These are phyloP conservation scores for Quercus lobata DNA, from an alignment of 331 rosid species.

Conservation along the genomic window DNA sequence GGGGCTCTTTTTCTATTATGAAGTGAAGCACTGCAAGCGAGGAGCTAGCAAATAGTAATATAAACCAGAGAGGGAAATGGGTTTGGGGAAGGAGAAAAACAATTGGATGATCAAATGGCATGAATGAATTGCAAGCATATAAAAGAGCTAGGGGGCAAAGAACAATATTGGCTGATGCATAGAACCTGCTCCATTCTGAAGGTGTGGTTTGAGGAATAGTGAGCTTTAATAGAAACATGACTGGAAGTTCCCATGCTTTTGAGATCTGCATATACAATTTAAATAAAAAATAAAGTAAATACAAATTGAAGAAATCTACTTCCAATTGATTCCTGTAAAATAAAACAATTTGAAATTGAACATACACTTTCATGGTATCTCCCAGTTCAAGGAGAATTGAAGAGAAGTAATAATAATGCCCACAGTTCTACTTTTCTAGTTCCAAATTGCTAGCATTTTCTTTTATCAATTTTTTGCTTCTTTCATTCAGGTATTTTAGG, in stretches of 20 bases:
- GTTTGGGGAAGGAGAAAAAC: conserved; percentile 73
- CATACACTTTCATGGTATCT: neutral
- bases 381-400: neutral
- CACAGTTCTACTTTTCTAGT: neutral
- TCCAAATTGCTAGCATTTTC: neutral
- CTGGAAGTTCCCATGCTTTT: conserved; percentile 66
- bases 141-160: conserved; percentile 76
- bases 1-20: conserved; percentile 71
- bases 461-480: neutral
- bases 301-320: conserved; percentile 7
- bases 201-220: conserved; percentile 84
- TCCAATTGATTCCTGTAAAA: neutral
- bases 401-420: neutral
- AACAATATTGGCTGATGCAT: conserved; percentile 79
- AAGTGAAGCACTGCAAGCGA: conserved; percentile 76
- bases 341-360: neutral
- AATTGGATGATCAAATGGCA: conserved; percentile 66
- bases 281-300: conserved; percentile 16
- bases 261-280: conserved; percentile 50
- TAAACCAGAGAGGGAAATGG: conserved; percentile 81
- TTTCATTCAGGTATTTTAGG: neutral
- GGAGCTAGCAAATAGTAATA: conserved; percentile 64
- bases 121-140: conserved; percentile 71
- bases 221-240: conserved; percentile 63
- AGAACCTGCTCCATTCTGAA: conserved; percentile 79